Base-by-base conservation (phyloP, 345 rosid species). In the Toxicodendron radicans region DNA sequence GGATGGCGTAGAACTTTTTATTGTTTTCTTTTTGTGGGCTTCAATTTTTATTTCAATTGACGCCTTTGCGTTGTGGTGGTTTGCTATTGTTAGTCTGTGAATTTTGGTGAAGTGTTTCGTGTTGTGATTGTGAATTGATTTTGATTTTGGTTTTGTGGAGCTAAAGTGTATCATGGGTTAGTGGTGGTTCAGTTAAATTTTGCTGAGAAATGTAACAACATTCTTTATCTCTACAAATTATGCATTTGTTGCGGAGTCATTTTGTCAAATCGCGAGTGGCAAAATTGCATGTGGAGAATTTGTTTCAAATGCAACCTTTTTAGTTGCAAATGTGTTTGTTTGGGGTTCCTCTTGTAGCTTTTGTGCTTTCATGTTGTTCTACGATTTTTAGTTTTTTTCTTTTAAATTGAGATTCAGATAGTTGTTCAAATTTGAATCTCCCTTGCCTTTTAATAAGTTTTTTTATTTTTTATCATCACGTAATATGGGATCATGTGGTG, bases 11-110 rank as follows among this genome's bases (percentile, higher is more conserved):
- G 14, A 51, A 35, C 58, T 76, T 62, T 65, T 66, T 33, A 23
- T 57, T n/a, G 49, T 71, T 32, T 45, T 62, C 35, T 27, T 30
- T 73, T 63, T 64, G 32, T 61, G 64, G 67, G 78, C 64, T 72
- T 61, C 5, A 33, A 56, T 71, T 45, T 60, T 38, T 38, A 38
- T 38, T 38, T 38, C 43, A 21, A 21, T 70, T 71, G 43, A 18
- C 46, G 58, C 54, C 51, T 38, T 1, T 24, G 20, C 64, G 3
- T 46, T 27, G 59, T 62, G 70, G 41, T 35, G 23, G 61, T 67
- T n/a, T 16, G 66, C 45, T 32, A 5, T 77, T 18, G 52, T 48
- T 6, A 45, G 59, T 63, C 48, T 64, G 12, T 43, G 68, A 73
- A 53, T 73, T 41, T 33, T 35, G 51, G 48, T 6, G 63, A 64